Percentiles rank a stretch among this genome's conserved stretches.
Evolutionary conservation across 2,329 filamentous ascomycete genomes (phyloP).

Genomic region (Magnaporthiopsis incrustans): DNA sequence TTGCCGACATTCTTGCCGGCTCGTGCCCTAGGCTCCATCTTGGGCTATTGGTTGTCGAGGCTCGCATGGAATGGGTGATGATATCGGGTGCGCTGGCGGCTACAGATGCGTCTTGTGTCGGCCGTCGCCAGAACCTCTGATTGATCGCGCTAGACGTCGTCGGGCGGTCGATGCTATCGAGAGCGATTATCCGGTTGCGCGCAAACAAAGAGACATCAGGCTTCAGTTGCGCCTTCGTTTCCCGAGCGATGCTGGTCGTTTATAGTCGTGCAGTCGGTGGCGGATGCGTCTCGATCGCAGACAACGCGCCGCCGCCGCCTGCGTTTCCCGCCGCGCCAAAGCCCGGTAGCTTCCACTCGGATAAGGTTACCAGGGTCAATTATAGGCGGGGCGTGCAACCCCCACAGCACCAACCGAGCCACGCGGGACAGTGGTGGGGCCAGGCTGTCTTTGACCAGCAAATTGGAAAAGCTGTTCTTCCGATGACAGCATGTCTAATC

Average conservation of each 20-base stretch:
- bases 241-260: not conserved
- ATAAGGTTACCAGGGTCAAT: no score
- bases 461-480: conserved; percentile 10
- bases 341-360: not conserved
- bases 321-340: not conserved
- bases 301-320: no score
- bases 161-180: not conserved
- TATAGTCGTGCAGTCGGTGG: not conserved
- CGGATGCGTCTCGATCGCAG: not conserved
- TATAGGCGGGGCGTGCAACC: not conserved
- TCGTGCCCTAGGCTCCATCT: conserved; percentile 69
- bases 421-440: not conserved
- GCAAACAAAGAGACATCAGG: not conserved
- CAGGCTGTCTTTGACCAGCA: not conserved
- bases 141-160: not conserved
- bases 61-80: not conserved
- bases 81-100: not conserved
- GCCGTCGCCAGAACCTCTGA: not conserved
- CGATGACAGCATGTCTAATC: conserved; percentile 12
- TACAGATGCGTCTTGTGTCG: not conserved
- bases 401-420: not conserved
- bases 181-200: not conserved
- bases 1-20: conserved; percentile 74
- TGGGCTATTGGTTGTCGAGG: conserved; percentile 17
- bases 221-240: not conserved